Evolutionary conservation across 208 protist species (phyloP), one percentile per base, ranked within the genome.

Genomic region (Wallacemonas collosoma): DNA sequence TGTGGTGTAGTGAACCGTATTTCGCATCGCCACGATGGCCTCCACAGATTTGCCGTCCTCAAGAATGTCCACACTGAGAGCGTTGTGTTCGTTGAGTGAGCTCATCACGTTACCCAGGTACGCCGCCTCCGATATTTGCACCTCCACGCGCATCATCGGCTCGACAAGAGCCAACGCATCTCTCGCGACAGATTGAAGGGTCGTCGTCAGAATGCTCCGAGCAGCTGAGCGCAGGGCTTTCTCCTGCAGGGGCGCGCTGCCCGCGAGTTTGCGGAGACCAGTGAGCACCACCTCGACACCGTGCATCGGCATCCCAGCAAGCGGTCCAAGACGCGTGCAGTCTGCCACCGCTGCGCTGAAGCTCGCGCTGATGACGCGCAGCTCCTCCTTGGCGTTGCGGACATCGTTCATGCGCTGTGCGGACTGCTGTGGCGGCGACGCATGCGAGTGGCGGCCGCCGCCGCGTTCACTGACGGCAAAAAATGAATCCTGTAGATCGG

Each of bases 111-210:
- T 77, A 39, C 93, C 88, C 40, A 94, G 78, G 75, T 89, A 97
- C 44, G 68, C 73, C 1, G 81, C 15, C 58, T 97, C 93, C 1
- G 89, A 86, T 5, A 97, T 71, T 56, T 94, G 85, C 55, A 97
- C 83, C 75, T 97, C 90, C 62, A 95, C 82, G 68, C 83, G 76
- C 87, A 97, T 97, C 85, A 94, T 94, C 9, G 93, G 93, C 81
- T 97, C 88, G 61, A 97, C 67, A 48, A 93, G 71, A 11, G 83
- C 82, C 1, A 90, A 61, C 54, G 85, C 64, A 2, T 51, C 41
- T 12, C 77, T 81, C 11, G 75, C 75, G 2, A 77, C 79, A 6
- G 76, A 51, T 6, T 80, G 68, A 35, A 95, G 58, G 45, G 85
- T 36, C n/a, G 80, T n/a, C 62, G 86, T 62, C 51, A 95, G 62